A percentile compares a stretch with the other conserved stretches of the same genome.
Conservation (phyloP, 2,329 filamentous ascomycete genomes). For the Exophiala mesophila region DNA sequence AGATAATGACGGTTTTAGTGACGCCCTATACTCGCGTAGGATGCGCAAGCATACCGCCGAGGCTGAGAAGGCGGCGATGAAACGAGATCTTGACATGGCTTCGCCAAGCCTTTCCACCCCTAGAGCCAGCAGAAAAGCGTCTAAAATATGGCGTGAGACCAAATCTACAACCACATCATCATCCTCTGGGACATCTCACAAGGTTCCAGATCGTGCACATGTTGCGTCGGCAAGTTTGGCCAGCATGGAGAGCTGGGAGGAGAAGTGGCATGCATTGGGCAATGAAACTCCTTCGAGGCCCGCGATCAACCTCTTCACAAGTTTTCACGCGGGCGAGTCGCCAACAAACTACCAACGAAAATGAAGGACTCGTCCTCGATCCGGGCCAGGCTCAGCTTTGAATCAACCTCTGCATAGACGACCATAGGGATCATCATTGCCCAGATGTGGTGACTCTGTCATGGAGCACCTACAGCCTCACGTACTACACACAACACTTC, state of each 20-base stretch:
- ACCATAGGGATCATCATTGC: no score
- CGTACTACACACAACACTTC: no score
- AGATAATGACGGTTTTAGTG: conserved; percentile 3
- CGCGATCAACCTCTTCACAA: no score
- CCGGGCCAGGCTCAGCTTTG: no score
- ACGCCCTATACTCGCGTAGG: conserved; percentile 10
- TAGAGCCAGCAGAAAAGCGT: neutral
- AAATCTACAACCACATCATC: neutral
- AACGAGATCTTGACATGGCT: conserved; percentile 9
- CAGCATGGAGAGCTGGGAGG: conserved; percentile 20
- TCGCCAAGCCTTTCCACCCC: neutral
- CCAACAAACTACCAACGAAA: no score
- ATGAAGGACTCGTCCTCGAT: no score
- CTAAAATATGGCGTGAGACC: neutral
- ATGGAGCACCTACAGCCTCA: no score
- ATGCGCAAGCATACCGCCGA: conserved; percentile 15
- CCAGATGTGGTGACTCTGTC: no score
- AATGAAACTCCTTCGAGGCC: no score
- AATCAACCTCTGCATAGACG: no score
- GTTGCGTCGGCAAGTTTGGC: conserved; percentile 6
- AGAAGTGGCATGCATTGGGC: conserved; percentile 13
- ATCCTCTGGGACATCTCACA: neutral
- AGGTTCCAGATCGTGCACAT: neutral
- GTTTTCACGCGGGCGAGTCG: no score
- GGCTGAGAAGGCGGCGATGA: conserved; percentile 7